Evolutionary conservation across 495 filamentous ascomycete species (phyloP).

Genomic region (Daldinia loculata): DNA sequence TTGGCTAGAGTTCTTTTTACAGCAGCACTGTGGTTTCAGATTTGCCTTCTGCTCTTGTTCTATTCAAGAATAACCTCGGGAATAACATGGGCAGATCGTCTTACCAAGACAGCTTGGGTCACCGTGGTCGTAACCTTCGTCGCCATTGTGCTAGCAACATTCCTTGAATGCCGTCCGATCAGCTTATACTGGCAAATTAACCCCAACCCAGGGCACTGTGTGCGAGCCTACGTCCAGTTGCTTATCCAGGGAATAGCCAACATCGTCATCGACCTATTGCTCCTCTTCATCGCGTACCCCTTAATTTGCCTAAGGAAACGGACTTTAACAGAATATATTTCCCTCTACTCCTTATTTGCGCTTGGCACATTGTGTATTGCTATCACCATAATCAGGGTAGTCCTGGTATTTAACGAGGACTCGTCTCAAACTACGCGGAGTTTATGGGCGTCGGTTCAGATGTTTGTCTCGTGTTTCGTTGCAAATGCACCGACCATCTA

Average conservation of each 20-base stretch:
- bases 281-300: conserved; percentile 55
- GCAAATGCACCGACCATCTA: conserved; percentile 56
- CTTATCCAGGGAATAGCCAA: conserved; percentile 53
- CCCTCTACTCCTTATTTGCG: conserved; percentile 50
- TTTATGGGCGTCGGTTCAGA: conserved; percentile 54
- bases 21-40: conserved; percentile 52
- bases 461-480: conserved; percentile 55
- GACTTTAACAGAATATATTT: conserved; percentile 45
- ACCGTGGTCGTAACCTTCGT: conserved; percentile 49
- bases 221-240: conserved; percentile 52
- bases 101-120: conserved; percentile 48
- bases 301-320: conserved; percentile 49
- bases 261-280: conserved; percentile 54
- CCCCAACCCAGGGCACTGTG: conserved; percentile 54
- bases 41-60: conserved; percentile 53
- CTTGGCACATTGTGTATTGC: conserved; percentile 55
- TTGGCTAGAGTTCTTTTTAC: conserved; percentile 37
- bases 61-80: conserved; percentile 52
- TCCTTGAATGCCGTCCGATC: conserved; percentile 57
- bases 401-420: conserved; percentile 45
- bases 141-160: conserved; percentile 50
- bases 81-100: conserved; percentile 46
- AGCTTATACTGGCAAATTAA: conserved; percentile 54
- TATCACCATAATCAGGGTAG: conserved; percentile 53
- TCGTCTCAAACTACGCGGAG: conserved; percentile 52